Base-by-base conservation (phyloP, 1,284 basidiomycete genomes). In the Rhodotorula sp. region DNA sequence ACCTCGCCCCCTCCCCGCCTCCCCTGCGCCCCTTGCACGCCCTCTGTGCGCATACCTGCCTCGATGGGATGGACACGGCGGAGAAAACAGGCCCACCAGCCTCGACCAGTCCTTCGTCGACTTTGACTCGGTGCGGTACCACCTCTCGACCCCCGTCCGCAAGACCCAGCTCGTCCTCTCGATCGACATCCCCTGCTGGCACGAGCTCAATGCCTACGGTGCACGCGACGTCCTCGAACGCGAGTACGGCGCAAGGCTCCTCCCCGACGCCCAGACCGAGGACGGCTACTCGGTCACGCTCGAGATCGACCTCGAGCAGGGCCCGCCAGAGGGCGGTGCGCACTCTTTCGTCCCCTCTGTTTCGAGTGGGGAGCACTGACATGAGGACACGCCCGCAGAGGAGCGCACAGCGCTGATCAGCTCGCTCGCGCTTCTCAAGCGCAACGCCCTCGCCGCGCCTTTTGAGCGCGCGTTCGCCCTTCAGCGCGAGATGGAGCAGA, bases 141-240 rank as follows among this genome's bases (percentile, higher is more conserved):
- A 91, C 81, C 83, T 99, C 65, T 91, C 91, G 21, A 94, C 93
- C 0, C 90, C 91, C 6, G 88, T 92, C 55, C 88, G 89, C 80
- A 90, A 90, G 4, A 78, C 80, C 0, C 82, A 88, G 3, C 84
- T 96, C 32, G 85, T 92, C 51, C 87, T 99, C 27, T 97, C 95
- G 48, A 99, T 99, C 93, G 90, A 90, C 82, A 95, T 99, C 76
- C 89, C 91, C 67, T 99, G 97, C 85, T 99, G 96, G 96, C 87
- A 90, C 71, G 93, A 99, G 81, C 88, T 99, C 51, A 89, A 58
- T 5, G 86, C 87, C 73, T 95, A 92, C 78, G 97, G 96, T 67
- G 96, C 93, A 1, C 80, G 89, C 48, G 89, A 94, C 61, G 84
- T 96, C 61, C 84, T 99, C 71, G 83, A 86, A 80, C 86, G 92